Percentiles rank a stretch among this genome's conserved stretches.
phyloP scores from a whole-genome alignment of 2,329 filamentous ascomycete species.

The Ophiocordyceps camponoti-saundersi region DNA sequence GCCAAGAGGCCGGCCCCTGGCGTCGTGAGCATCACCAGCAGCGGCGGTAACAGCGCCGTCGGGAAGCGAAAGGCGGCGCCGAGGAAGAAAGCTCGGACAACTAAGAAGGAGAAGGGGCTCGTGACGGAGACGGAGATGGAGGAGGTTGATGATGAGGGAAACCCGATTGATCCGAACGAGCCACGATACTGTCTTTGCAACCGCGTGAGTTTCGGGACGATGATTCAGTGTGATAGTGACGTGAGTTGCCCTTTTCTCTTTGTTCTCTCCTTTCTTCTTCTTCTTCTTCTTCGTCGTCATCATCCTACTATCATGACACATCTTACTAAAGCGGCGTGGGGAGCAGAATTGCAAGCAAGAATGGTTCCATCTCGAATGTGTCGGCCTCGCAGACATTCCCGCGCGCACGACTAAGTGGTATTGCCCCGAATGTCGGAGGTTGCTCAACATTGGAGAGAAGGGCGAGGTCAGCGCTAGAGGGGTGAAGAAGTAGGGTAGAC shows the following conservation, averaged over 20 bases:
- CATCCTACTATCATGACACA: neutral
- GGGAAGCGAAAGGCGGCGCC: constrained; percentile 56
- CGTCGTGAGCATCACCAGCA: constrained; percentile 45
- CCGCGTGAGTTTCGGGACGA: constrained; percentile 62
- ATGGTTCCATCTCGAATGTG: constrained; percentile 74
- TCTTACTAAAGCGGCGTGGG: neutral
- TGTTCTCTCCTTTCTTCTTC: too few relatives aligned
- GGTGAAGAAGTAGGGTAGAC: constrained; percentile 23
- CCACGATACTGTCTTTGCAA: constrained; percentile 64
- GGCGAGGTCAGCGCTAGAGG: constrained; percentile 45
- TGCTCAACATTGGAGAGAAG: constrained; percentile 44
- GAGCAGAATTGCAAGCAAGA: constrained; percentile 55
- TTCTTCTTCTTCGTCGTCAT: too few relatives aligned
- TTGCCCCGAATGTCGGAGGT: constrained; percentile 56
- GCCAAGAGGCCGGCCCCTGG: constrained; percentile 57
- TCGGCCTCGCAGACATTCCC: constrained; percentile 50
- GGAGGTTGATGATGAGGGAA: constrained; percentile 51
- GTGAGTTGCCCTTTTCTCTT: constrained; percentile 29
- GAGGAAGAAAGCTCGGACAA: constrained; percentile 40
- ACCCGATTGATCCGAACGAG: constrained; percentile 58
- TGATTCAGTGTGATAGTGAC: constrained; percentile 74
- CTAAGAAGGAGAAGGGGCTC: constrained; percentile 29
- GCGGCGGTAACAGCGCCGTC: constrained; percentile 47
- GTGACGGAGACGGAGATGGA: constrained; percentile 27
- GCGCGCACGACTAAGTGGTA: constrained; percentile 69